Base-by-base conservation (phyloP, 169 alveolate genomes). In the Eimeria zaria region DNA sequence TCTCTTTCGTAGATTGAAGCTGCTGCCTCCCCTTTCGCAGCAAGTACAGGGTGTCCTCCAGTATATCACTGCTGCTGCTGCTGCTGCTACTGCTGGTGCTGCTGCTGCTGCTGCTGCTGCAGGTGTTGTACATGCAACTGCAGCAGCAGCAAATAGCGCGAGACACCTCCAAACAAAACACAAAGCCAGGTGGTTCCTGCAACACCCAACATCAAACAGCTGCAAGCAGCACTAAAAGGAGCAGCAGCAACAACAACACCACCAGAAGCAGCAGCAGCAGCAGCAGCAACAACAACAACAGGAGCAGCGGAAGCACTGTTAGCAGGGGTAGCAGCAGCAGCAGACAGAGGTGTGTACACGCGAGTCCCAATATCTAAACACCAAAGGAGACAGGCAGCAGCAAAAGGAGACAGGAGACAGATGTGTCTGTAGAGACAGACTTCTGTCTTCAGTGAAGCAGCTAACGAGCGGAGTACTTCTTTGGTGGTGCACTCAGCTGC, bases 151-250 rank as follows among this genome's bases (percentile, higher is more conserved):
- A 78, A 16, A 78, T 7, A 8, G 88, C 88, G 39, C 62, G 55
- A 24, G 88, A 36, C 64, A 78, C 88, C 16, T 78, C 88, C 39
- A 78, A 46, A 46, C 36, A 44, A 46, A 78, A 78, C 64, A 18
- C n/a, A 46, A 78, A 78, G 39, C 88, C 88, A 27, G 88, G 88
- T 12, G 88, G 62, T 5, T 78, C 88, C 88, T 78, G 88, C 55
- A 71, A 22, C 48, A 71, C 51, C 83, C 80, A 69, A 27, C 12
- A 69, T 20, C 80, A n/a, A n/a, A 4, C 36, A 5, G 80, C 11
- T n/a, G 80, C 48, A 4, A 18, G 80, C 48, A 27, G 80, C 48
- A 5, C 39, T 36, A 69, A 69, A 36, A 14, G 80, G 33, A 69
- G n/a, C n/a, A n/a, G n/a, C n/a, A n/a, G n/a, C n/a, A n/a, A n/a